These are phyloP conservation scores for Globisporangium cystogenes DNA, from an alignment of 352 stramenopile genomes.

Conservation along the genomic window DNA sequence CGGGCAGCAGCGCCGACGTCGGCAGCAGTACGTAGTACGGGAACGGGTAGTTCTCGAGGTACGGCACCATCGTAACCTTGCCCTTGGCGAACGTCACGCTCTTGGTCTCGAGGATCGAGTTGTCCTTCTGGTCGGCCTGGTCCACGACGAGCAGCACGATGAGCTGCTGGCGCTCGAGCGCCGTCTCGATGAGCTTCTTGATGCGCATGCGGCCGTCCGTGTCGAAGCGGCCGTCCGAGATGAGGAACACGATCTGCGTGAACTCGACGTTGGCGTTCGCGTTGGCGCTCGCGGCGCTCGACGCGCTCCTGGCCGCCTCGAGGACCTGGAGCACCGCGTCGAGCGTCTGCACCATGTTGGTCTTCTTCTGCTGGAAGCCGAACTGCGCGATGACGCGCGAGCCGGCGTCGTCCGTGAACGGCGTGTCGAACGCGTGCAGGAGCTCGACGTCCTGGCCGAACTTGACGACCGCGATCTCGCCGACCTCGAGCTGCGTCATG, in stretches of 20 bases:
- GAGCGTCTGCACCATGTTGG: conserved; percentile 94
- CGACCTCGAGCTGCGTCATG: conserved; percentile 97
- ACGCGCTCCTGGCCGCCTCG: conserved; percentile 72
- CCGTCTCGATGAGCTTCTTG: conserved; percentile 94
- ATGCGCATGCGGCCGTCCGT: conserved; percentile 93
- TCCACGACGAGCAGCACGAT: conserved; percentile 99
- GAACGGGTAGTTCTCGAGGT: conserved; percentile 99
- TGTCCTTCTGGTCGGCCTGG: conserved; percentile 58
- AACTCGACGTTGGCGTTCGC: conserved; percentile 58
- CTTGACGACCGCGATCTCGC: conserved; percentile 90
- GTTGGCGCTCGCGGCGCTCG: conserved; percentile 35
- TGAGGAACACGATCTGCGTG: conserved; percentile 98
- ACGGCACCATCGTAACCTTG: conserved; percentile 95
- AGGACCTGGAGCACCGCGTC: conserved; percentile 91
- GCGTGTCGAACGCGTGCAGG: conserved; percentile 95
- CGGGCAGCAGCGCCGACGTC: conserved; percentile 93
- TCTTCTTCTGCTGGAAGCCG: conserved; percentile 96
- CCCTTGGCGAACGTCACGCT: conserved; percentile 96
- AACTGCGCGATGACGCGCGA: conserved; percentile 94
- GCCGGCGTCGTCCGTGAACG: conserved; percentile 96
- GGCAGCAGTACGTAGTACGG: conserved; percentile 99
- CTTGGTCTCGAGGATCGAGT: conserved; percentile 98
- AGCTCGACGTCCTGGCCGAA: conserved; percentile 97
- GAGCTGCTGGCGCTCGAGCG: conserved; percentile 96
- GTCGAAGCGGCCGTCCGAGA: conserved; percentile 99